Evolutionary conservation across 768 basidiomycete genomes (phyloP).

Genomic region (Agaricus sinodeliciosus): DNA sequence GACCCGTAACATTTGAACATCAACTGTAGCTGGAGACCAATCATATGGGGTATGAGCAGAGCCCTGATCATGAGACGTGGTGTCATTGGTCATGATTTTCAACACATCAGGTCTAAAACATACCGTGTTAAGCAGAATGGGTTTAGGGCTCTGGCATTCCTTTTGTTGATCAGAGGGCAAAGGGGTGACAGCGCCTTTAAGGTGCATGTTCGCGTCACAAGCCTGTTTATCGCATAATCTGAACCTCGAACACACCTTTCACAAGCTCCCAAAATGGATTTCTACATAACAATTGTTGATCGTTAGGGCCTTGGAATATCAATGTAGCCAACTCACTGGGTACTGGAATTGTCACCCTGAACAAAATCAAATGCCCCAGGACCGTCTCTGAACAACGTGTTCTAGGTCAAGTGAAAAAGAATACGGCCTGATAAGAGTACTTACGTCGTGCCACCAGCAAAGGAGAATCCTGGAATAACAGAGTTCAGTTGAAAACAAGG

Average conservation of each 20-base stretch:
- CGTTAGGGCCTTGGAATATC: neutral
- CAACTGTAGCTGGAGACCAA: slow-evolving; percentile 69
- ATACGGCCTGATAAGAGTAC: slow-evolving; percentile 15
- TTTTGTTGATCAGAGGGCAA: slow-evolving; percentile 52
- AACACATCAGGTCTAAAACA: slow-evolving; percentile 16
- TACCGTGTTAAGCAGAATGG: slow-evolving; percentile 71
- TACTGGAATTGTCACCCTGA: slow-evolving; percentile 59
- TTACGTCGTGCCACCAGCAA: slow-evolving; percentile 79
- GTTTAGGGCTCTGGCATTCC: slow-evolving; percentile 72
- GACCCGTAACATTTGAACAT: slow-evolving; percentile 71
- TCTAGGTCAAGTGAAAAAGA: neutral
- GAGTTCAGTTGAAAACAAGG: slow-evolving; percentile 1
- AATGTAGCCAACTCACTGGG: slow-evolving; percentile 37
- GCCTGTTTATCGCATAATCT: neutral
- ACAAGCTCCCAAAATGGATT: slow-evolving; percentile 81
- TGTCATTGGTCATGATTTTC: slow-evolving; percentile 6
- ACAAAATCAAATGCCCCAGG: slow-evolving; percentile 75
- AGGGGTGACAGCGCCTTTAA: slow-evolving; percentile 55
- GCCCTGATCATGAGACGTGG: slow-evolving; percentile 31
- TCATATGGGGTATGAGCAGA: slow-evolving; percentile 61
- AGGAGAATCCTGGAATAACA: slow-evolving; percentile 49
- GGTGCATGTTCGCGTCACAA: slow-evolving; percentile 3
- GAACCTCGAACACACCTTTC: slow-evolving; percentile 38
- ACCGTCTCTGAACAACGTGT: slow-evolving; percentile 50
- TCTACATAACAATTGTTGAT: slow-evolving; percentile 24